phyloP scores from a whole-genome alignment of 306 rosid species.

The Mimosa pudica region DNA sequence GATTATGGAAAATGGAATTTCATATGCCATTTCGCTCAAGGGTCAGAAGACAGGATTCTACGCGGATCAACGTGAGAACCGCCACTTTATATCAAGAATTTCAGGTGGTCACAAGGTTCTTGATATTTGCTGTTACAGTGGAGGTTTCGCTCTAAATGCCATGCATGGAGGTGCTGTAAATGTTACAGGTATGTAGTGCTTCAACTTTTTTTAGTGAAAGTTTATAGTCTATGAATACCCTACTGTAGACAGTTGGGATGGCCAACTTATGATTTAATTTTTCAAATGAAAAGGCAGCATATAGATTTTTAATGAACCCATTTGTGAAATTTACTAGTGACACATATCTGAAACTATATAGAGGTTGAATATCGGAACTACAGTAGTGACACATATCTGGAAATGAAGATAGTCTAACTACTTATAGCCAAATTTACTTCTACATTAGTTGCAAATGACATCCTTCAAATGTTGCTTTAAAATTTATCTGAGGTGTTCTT shows the following conservation, averaged over 20 bases:
- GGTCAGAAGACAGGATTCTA: conserved; percentile 98
- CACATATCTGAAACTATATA: background rate
- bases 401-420: background rate
- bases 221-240: conserved; percentile 17
- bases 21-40: conserved; percentile 72
- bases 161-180: conserved; percentile 71
- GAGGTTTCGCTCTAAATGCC: conserved; percentile 91
- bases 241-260: conserved; percentile 12
- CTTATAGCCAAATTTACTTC: background rate
- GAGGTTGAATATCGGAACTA: background rate
- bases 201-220: background rate
- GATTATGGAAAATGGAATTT: conserved; percentile 79
- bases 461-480: conserved; percentile 5
- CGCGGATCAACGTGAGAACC: conserved; percentile 93
- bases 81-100: conserved; percentile 74
- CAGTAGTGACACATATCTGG: background rate
- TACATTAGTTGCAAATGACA: background rate
- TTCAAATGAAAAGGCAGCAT: conserved; percentile 27
- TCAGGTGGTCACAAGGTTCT: conserved; percentile 76
- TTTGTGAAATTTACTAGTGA: background rate
- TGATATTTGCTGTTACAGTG: conserved; percentile 94
- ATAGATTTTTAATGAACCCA: background rate
- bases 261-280: conserved; percentile 20
- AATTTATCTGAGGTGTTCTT: conserved; percentile 19
- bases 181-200: conserved; percentile 67